Evolutionary conservation across 73 alveolate genomes (phyloP).

Genomic region (Paramecium octaurelia): DNA sequence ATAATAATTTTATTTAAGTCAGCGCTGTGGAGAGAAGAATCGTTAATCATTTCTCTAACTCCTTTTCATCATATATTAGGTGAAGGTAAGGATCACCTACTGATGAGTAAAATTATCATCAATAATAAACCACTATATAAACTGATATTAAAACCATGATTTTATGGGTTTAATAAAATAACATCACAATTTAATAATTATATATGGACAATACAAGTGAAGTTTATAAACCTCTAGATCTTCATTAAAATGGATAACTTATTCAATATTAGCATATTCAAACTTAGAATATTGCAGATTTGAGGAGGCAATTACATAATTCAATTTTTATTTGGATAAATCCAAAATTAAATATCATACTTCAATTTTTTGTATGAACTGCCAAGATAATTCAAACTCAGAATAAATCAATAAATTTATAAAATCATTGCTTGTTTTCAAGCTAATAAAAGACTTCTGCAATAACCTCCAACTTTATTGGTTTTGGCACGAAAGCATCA

Average conservation of each 20-base stretch:
- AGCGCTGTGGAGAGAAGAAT: background rate
- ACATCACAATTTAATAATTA: background rate
- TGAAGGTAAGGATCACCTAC: slow-evolving; percentile 60
- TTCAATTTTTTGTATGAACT: background rate
- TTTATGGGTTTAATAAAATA: slow-evolving; percentile 14
- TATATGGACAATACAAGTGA: background rate
- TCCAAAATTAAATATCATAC: background rate
- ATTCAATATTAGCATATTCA: background rate
- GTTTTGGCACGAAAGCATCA: slow-evolving; percentile 30
- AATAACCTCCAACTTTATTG: slow-evolving; percentile 5
- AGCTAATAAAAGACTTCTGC: background rate
- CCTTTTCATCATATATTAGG: slow-evolving; percentile 25
- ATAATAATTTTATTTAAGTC: background rate
- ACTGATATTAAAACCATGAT: background rate
- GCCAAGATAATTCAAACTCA: background rate
- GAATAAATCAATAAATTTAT: background rate
- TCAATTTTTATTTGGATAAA: background rate
- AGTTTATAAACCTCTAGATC: background rate
- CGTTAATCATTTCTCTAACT: slow-evolving; percentile 16
- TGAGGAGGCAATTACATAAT: background rate
- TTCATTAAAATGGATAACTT: background rate
- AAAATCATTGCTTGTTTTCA: background rate
- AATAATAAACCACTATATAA: background rate
- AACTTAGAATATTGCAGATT: background rate
- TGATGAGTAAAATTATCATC: slow-evolving; percentile 2